A percentile compares a stretch with the other conserved stretches of the same genome.
phyloP scores from a whole-genome alignment of 345 rosid species.

The Adansonia digitata region DNA sequence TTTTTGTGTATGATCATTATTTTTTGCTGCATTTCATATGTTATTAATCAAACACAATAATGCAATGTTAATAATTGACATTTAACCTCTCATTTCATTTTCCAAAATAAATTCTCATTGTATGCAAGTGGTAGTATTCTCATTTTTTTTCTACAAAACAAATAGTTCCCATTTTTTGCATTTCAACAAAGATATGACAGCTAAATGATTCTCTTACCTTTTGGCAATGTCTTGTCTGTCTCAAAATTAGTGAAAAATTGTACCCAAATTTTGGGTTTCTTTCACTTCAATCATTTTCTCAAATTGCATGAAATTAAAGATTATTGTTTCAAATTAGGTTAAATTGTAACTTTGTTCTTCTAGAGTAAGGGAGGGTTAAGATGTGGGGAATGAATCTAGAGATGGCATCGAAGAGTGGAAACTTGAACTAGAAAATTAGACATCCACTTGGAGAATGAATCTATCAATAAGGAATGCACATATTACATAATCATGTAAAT shows the following conservation, averaged over 20 bases:
- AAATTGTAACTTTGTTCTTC: not conserved
- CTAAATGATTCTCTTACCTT: not conserved
- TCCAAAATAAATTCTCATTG: not conserved
- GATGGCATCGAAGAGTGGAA: not conserved
- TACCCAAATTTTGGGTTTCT: not conserved
- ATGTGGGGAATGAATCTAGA: not conserved
- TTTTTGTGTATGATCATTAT: no score
- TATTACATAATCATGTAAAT: no score
- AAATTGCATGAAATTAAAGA: not conserved
- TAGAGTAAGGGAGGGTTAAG: not conserved
- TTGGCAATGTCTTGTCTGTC: not conserved
- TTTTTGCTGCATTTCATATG: not conserved
- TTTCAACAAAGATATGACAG: not conserved
- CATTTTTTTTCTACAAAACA: not conserved
- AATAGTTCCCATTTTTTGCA: not conserved
- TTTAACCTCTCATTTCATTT: not conserved
- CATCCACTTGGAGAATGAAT: slow-evolving; percentile 7
- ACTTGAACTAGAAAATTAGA: not conserved
- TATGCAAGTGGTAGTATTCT: not conserved
- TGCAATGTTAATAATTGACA: not conserved
- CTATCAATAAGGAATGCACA: not conserved
- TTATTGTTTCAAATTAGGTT: not conserved
- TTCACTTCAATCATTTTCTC: slow-evolving; percentile 4
- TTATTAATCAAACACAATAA: not conserved
- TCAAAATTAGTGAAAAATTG: not conserved